Evolutionary conservation across 179 eudicot species (phyloP).

Genomic region (Camellia oleifera): DNA sequence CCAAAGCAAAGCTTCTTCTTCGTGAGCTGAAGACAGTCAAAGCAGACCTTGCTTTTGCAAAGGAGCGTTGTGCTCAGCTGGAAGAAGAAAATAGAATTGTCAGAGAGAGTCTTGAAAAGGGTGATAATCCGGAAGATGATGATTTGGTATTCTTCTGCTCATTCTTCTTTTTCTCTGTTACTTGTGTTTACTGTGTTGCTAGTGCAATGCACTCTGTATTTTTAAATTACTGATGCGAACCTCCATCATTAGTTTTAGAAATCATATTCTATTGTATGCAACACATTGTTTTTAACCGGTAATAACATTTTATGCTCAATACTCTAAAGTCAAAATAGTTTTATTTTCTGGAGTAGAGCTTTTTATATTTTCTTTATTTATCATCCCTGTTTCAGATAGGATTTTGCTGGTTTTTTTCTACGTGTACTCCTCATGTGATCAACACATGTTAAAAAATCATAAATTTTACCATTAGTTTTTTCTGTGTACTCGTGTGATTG

Average conservation of each 20-base stretch:
- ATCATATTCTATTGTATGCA: too few relatives aligned
- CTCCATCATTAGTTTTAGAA: background rate
- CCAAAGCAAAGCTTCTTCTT: slow-evolving; percentile 81
- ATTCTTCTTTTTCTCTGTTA: background rate
- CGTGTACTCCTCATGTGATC: too few relatives aligned
- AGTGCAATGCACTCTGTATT: background rate
- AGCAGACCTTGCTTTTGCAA: slow-evolving; percentile 92
- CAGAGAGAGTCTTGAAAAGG: slow-evolving; percentile 65
- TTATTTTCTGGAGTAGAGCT: background rate
- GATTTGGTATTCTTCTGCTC: slow-evolving; percentile 51
- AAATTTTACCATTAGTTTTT: too few relatives aligned
- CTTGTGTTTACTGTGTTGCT: background rate
- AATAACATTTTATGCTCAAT: background rate
- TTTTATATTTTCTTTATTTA: background rate
- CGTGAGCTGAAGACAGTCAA: slow-evolving; percentile 90
- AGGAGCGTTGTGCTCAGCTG: slow-evolving; percentile 88
- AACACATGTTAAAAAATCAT: too few relatives aligned
- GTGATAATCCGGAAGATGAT: slow-evolving; percentile 78
- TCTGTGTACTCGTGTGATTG: too few relatives aligned
- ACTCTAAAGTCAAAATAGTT: background rate
- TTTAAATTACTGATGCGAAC: background rate
- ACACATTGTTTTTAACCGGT: too few relatives aligned
- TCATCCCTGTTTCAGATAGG: background rate
- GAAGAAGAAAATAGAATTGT: slow-evolving; percentile 80
- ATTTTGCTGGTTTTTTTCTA: background rate